Evolutionary conservation across 805 yeast species (phyloP).

Genomic region (Zygoascus biomembranicola): DNA sequence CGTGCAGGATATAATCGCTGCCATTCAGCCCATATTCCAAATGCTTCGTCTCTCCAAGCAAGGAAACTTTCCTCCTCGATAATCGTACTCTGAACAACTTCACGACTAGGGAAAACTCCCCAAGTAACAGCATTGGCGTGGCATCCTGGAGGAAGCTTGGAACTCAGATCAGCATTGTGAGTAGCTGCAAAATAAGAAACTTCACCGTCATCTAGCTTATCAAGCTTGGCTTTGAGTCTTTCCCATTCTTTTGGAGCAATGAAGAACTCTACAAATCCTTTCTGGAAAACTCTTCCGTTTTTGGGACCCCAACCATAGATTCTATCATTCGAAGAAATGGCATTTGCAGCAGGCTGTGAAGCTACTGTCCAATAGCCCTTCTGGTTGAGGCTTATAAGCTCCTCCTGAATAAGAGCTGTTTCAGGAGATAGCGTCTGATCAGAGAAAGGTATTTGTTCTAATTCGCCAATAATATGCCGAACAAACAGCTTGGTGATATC

Average conservation of each 20-base stretch:
- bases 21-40: conserved; percentile 89
- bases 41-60: conserved; percentile 97
- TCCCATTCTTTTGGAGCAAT: conserved; percentile 69
- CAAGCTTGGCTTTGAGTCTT: conserved; percentile 45
- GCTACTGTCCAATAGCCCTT: conserved; percentile 78
- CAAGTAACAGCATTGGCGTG: conserved; percentile 84
- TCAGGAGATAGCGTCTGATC: conserved; percentile 81
- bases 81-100: conserved; percentile 84
- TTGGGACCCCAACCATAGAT: conserved; percentile 97
- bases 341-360: conserved; percentile 92
- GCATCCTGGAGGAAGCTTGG: conserved; percentile 44
- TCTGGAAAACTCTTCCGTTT: conserved; percentile 83
- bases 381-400: conserved; percentile 68
- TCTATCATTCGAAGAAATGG: conserved; percentile 67
- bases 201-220: conserved; percentile 31
- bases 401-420: conserved; percentile 87
- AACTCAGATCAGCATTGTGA: conserved; percentile 44
- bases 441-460: conserved; percentile 84
- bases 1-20: conserved; percentile 59
- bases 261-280: conserved; percentile 87
- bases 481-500: conserved; percentile 65
- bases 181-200: conserved; percentile 75
- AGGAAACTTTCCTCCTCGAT: conserved; percentile 86
- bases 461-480: conserved; percentile 63
- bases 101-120: conserved; percentile 94